These are phyloP conservation scores for Rhizoclosmatium sp. DNA, from an alignment of 192 early-diverging fungal species.

Conservation along the genomic window DNA sequence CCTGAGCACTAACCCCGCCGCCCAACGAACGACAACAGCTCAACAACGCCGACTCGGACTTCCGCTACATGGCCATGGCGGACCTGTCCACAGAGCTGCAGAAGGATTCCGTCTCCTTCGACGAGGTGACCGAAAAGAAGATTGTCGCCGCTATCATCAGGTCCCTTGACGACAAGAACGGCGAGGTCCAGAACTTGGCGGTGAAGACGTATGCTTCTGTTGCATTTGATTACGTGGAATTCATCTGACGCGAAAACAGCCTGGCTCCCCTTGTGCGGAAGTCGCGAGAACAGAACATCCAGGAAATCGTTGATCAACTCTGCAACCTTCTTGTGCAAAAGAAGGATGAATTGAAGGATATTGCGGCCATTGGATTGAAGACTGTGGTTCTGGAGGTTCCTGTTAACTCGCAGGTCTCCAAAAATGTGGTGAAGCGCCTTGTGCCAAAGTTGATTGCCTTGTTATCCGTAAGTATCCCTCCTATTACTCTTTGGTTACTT, in stretches of 20 bases:
- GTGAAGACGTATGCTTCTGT: conserved; percentile 68
- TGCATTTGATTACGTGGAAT: too few relatives aligned
- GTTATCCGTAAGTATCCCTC: conserved; percentile 60
- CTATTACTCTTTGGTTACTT: background rate
- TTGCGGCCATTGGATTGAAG: conserved; percentile 86
- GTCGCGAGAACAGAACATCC: conserved; percentile 70
- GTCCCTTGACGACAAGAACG: conserved; percentile 81
- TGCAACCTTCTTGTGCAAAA: conserved; percentile 66
- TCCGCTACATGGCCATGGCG: conserved; percentile 85
- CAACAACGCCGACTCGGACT: conserved; percentile 73
- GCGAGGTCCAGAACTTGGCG: conserved; percentile 85
- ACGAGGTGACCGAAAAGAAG: conserved; percentile 63
- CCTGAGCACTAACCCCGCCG: too few relatives aligned
- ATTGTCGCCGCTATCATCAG: conserved; percentile 60
- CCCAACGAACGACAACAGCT: conserved; percentile 41
- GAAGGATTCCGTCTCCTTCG: conserved; percentile 61
- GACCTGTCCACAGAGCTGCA: conserved; percentile 80
- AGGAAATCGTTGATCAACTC: conserved; percentile 75
- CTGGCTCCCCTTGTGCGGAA: conserved; percentile 81
- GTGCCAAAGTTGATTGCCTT: conserved; percentile 72
- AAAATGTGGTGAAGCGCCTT: conserved; percentile 66
- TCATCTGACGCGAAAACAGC: conserved; percentile 45
- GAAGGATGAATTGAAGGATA: conserved; percentile 76
- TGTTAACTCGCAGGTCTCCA: conserved; percentile 52
- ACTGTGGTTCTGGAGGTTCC: conserved; percentile 81